A percentile compares a stretch with the other conserved stretches of the same genome.
phyloP scores from a whole-genome alignment of 495 filamentous ascomycete genomes.

The Tuber magnatum region DNA sequence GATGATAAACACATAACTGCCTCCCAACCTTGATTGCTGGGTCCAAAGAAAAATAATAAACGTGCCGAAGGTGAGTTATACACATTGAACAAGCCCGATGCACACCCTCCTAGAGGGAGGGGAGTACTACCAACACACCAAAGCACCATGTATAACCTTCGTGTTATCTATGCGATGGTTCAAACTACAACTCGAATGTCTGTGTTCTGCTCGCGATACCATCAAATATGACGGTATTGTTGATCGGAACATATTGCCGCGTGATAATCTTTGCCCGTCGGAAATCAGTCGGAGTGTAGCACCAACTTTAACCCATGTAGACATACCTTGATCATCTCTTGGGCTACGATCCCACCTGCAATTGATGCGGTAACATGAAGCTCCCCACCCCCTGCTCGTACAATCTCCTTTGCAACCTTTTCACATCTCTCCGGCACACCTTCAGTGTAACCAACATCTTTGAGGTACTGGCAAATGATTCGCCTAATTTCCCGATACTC shows the following conservation, averaged over 20 bases:
- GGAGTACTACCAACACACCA: background rate
- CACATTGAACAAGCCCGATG: background rate
- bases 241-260: slow-evolving; percentile 89
- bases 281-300: background rate
- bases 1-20: background rate
- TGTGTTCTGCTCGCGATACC: slow-evolving; percentile 72
- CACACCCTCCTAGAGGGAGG: background rate
- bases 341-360: slow-evolving; percentile 83
- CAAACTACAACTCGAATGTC: slow-evolving; percentile 49
- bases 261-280: slow-evolving; percentile 57
- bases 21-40: background rate
- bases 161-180: background rate
- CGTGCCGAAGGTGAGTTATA: background rate
- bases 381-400: slow-evolving; percentile 61
- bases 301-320: background rate
- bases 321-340: slow-evolving; percentile 77
- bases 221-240: slow-evolving; percentile 90
- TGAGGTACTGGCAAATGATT: slow-evolving; percentile 26
- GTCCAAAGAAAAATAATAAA: background rate
- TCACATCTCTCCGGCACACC: slow-evolving; percentile 43
- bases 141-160: background rate
- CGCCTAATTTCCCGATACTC: slow-evolving; percentile 23
- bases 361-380: slow-evolving; percentile 91
- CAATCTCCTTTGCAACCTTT: slow-evolving; percentile 46
- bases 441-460: slow-evolving; percentile 37